These are phyloP conservation scores for Corchorus capsularis DNA, from an alignment of 345 rosid species.

Conservation along the genomic window DNA sequence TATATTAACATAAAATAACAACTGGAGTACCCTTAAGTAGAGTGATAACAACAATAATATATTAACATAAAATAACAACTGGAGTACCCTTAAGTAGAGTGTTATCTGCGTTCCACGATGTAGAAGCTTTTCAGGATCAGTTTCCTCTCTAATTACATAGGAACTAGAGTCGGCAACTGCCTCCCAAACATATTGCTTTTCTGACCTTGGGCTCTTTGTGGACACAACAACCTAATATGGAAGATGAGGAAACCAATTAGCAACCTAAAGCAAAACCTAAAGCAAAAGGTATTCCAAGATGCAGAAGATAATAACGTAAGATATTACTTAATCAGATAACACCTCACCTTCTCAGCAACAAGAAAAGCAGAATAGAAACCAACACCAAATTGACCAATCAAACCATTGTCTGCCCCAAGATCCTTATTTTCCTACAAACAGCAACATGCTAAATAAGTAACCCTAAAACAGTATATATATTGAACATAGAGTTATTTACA, in stretches of 20 bases:
- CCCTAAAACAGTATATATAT: background rate
- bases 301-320: background rate
- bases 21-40: slow-evolving; percentile 60
- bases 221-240: slow-evolving; percentile 77
- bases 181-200: slow-evolving; percentile 96
- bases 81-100: slow-evolving; percentile 74
- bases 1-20: background rate
- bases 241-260: too few relatives aligned
- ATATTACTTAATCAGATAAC: slow-evolving; percentile 8
- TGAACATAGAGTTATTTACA: background rate
- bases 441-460: slow-evolving; percentile 9
- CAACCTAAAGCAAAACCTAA: slow-evolving; percentile 1
- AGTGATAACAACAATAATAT: too few relatives aligned
- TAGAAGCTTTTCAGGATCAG: slow-evolving; percentile 72
- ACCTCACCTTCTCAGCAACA: slow-evolving; percentile 86
- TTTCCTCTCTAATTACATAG: slow-evolving; percentile 83
- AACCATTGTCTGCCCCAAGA: slow-evolving; percentile 77
- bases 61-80: background rate
- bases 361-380: slow-evolving; percentile 98
- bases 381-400: slow-evolving; percentile 99
- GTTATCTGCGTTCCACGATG: slow-evolving; percentile 90
- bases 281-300: background rate
- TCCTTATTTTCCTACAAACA: slow-evolving; percentile 79
- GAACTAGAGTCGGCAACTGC: slow-evolving; percentile 89
- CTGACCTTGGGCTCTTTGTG: slow-evolving; percentile 93